Evolutionary conservation across 192 early-diverging fungal species (phyloP), one percentile per base, ranked within the genome.

Genomic region (Mortierella antarctica): DNA sequence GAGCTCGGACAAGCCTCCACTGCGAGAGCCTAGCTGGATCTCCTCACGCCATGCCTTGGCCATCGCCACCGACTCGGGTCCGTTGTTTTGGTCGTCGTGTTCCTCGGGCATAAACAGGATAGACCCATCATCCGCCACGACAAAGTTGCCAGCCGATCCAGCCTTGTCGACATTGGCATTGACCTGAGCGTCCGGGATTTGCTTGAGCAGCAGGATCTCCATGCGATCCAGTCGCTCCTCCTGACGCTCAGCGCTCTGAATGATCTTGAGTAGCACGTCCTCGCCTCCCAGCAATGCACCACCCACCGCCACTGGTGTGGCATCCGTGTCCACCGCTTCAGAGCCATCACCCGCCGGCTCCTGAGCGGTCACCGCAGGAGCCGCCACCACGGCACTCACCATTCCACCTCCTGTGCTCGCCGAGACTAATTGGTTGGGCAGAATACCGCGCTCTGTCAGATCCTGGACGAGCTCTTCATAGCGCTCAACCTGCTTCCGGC

Each of bases 401-500:
- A 5, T 18, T 6, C 54, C 23, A 21, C 12, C 10, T 23, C 6
- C 14, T 60, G 17, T 31, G 31, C 31, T 31, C 31, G 31, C 31
- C 1, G 31, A 31, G 31, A 31, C 31, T 3, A 31, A 31, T 31
- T 31, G 31, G 31, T 79, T 65, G 15, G 77, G 70, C 59, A 80
- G 52, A 41, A 80, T 23, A 14, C 77, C 77, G 6, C 69, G 57
- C 18, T 82, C 80, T 2, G 71, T 82, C 47, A 82, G 45, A 42
- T 74, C 67, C 52, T 74, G 67, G 23, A 74, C 73, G 45, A 86
- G 57, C 49, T 90, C 88, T 48, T 96, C 93, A 59, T 94, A 92
- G 17, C 88, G 88, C 59, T 85, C 89, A 6, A 90, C 83, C 18
- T 93, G 87, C 67, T 89, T 89, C 20, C 86, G 83, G 6, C 92